Base-by-base conservation (phyloP, 2,329 filamentous ascomycete species). In the Ophiosphaerella korrae region DNA sequence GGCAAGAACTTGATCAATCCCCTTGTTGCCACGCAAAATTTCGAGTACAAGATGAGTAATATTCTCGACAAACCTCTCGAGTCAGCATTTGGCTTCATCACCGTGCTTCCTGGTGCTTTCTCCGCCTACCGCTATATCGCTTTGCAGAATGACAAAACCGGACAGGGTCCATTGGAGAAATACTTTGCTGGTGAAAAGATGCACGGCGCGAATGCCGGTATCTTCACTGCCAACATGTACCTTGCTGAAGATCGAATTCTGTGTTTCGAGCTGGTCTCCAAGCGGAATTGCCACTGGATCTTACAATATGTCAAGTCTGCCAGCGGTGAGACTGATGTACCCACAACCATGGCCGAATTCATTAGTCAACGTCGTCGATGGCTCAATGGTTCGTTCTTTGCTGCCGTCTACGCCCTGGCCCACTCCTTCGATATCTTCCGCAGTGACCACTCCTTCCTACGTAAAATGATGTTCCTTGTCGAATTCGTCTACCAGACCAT, bases 21-120 rank as follows among this genome's bases (percentile, higher is more conserved):
- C 0, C 83, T 99, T 4, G 90, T 99, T 18, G 94, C 94, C 2
- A 92, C 92, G 1, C 94, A 99, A 68, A 99, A 99, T 71, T 99
- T 99, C 66, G 94, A 99, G 78, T 99, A 99, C 83, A 99, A 99
- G 82, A 96, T 99, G 89, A 96, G 91, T 74, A 99, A 99, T 70
- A 99, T 99, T 70, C 83, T 99, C 38, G 94, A 99, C 74, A 99
- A 99, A 78, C 94, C 94, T 2, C 80, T 99, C 35, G 94, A 99
- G 73, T 97, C 93, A 3, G 90, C 93, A 0, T 99, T 99, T 74
- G 94, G 94, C 40, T 99, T 97, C 77, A 97, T 99, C 71, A 91
- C 90, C 38, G 94, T 99, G 67, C 81, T 99, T 69, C 94, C 94
- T 0, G 94, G 94, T 79, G 94, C 94, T 50, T 96, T 99, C 76